Evolutionary conservation across 2,329 filamentous ascomycete species (phyloP).

Genomic region (Penicillium carneum): DNA sequence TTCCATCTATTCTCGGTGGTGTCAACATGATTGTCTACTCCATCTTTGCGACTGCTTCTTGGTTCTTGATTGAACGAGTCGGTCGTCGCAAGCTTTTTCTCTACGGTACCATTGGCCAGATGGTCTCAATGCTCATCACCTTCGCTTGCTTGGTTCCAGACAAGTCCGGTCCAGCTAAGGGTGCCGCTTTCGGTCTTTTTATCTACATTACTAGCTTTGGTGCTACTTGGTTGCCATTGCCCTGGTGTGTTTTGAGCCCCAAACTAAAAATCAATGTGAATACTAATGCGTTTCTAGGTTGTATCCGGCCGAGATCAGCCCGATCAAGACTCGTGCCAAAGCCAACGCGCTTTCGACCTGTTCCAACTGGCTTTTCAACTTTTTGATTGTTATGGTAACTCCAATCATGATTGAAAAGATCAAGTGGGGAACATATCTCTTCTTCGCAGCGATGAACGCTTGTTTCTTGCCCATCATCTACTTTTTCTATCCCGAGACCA

Average conservation of each 20-base stretch:
- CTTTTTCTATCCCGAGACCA: conserved; percentile 64
- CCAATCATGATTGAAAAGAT: conserved; percentile 40
- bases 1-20: conserved; percentile 58
- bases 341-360: conserved; percentile 58
- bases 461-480: conserved; percentile 20
- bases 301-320: conserved; percentile 53
- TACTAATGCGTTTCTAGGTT: conserved; percentile 36
- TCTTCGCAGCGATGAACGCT: conserved; percentile 17
- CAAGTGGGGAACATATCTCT: conserved; percentile 19
- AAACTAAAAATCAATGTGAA: neutral
- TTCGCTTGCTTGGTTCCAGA: conserved; percentile 36
- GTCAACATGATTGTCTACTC: conserved; percentile 53
- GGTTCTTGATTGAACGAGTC: conserved; percentile 52
- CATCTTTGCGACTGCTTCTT: conserved; percentile 44
- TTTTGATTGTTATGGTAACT: conserved; percentile 53
- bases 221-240: conserved; percentile 67
- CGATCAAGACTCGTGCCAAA: conserved; percentile 59
- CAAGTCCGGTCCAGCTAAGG: conserved; percentile 26
- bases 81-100: conserved; percentile 45
- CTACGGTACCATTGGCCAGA: conserved; percentile 36
- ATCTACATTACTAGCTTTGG: conserved; percentile 71
- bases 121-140: conserved; percentile 37
- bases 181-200: conserved; percentile 58
- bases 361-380: conserved; percentile 45
- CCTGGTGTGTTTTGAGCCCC: conserved; percentile 50